Evolutionary conservation across 306 rosid species (phyloP), one percentile per base, ranked within the genome.

Genomic region (Bauhinia variegata): DNA sequence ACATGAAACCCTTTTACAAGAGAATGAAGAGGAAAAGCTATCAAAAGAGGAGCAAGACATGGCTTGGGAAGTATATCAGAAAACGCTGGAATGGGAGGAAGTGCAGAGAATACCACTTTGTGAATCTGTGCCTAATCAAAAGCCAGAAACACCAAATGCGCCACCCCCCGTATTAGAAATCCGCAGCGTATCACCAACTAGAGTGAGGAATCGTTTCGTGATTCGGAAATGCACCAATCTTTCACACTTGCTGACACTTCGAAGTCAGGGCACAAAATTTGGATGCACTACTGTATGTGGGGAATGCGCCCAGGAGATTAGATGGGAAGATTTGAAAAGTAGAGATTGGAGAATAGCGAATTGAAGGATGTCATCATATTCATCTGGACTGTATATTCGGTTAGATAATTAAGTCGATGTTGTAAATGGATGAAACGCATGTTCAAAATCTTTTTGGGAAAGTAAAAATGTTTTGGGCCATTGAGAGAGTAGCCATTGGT

Each of bases 31-130:
- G 63, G 98, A 93, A 77, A 89, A 77, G 51, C 88, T 93, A 37
- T 87, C 98, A 5, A 93, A 93, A 79, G 98, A 93, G 77, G 98
- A 93, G 85, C 96, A 93, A 78, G 98, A 88, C 78, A 78, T 89
- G 96, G 97, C 98, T 48, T 89, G 93, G 97, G 96, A 89, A 81
- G 98, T 86, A 50, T 93, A 81, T 65, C 76, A 54, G 61, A 93
- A 69, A 79, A 79, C 96, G 5, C 59, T 89, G 65, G 88, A 88
- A 73, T 93, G 98, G 98, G 97, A 89, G 76, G 97, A 89, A 83
- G 95, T 88, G 66, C 93, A 82, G 75, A 81, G 83, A 54, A 89
- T 84, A 51, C 84, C 97, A 36, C 72, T 75, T 7, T 75, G 70
- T 12, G 88, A 87, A 63, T 17, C 81, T 44, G 53, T 77, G n/a